Base-by-base conservation (phyloP, 257 asterid species). In the Primulina huaijiensis region DNA sequence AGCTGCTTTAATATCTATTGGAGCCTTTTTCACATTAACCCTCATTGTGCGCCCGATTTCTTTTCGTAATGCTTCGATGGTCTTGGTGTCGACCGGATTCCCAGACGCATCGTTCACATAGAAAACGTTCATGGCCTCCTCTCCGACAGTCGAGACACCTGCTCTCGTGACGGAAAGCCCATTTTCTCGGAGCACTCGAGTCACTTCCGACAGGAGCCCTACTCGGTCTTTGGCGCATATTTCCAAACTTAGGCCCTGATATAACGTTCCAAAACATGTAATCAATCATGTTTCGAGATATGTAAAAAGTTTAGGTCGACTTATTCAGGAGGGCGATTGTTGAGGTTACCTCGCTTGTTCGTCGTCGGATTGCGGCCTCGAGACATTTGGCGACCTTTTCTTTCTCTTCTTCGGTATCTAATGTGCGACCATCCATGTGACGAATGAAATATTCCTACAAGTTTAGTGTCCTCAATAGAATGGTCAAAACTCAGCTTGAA, bases 181-280 rank as follows among this genome's bases (percentile, higher is more conserved):
- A 21, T 88, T 81, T 75, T 93, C 99, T 73, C 96, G 81, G 8
- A 93, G 90, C 62, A 93, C 81, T 78, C 99, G 82, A 17, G 97
- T 93, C 21, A 89, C 97, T 72, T 93, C 95, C 1, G 96, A 90
- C 60, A 93, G 92, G 60, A 93, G 80, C 5, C 97, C 99, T n/a
- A 93, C 95, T 29, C 97, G 84, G 78, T 93, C 99, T 82, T 90
- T 90, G 46, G 99, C 97, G 23, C 99, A 83, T 53, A 93, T 82
- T 77, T 93, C 97, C 75, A 90, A 78, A 78, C 95, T 87, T 64
- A 89, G 79, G 21, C 96, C 99, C 96, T 93, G 84, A 62, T 71
- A 62, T 71, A 12, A 46, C 27, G 37, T 70, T 71, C 3, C 60
- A 64, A 25, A 46, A 29, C 57, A 3, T 3, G 8, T 50, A 17